Base-by-base conservation (phyloP, 768 basidiomycete genomes). In the Calocera viscosa region DNA sequence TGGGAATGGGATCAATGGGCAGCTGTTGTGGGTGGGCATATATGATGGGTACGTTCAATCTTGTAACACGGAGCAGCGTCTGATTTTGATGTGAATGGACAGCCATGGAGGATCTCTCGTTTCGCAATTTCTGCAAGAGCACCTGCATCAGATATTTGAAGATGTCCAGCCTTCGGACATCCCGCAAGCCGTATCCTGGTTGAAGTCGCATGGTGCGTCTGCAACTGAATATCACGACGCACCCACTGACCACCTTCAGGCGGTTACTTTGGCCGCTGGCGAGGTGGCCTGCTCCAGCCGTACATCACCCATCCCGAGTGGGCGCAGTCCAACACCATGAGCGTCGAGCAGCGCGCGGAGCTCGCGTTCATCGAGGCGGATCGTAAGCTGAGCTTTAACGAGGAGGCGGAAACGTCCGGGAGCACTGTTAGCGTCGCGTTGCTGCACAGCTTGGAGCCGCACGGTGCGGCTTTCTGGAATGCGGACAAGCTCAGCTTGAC, bases 101-200 rank as follows among this genome's bases (percentile, higher is more conserved):
- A 93, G 91, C 8, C 94, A 96, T 72, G 94, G 94, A 7, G 94
- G 94, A 10, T 87, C 87, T n/a, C 87, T 87, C 11, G 92, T 94
- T 19, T 88, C 93, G 1, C 85, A 90, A 68, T 94, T 86, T 75
- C 80, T 94, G 33, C 85, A 88, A 22, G 87, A 94, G 70, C 88
- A 95, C 74, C 77, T 95, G 12, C 92, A 94, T 71, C 86, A 86
- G 1, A 78, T 93, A 64, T 88, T 95, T 68, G 92, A 95, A 75
- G 84, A 85, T 3, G 90, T 84, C 5, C 72, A 89, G 72, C 88
- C 88, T 72, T 75, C 80, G 1, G 80, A 84, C 28, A 86, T 94
- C 32, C 87, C 89, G 2, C 89, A 90, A 33, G 77, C 91, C 24
- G 88, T 84, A 71, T 80, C 80, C 11, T 91, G 89, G 86, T 82